Conservation (phyloP, 108 stramenopile genomes). For the Discostella stelligeroides region DNA sequence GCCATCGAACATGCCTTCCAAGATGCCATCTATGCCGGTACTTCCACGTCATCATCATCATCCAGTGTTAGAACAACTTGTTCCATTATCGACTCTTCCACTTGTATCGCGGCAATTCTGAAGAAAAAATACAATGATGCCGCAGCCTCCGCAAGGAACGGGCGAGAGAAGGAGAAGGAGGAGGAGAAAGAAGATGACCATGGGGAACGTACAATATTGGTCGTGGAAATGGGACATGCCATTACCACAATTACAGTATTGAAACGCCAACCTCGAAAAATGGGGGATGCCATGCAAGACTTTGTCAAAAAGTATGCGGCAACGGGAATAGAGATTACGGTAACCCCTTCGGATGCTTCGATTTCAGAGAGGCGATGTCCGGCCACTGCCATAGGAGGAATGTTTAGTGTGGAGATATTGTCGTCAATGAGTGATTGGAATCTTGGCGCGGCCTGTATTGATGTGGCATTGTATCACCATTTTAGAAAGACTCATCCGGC, state of each 20-base stretch:
- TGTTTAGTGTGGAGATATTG: constrained; percentile 15
- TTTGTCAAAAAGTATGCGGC: neutral
- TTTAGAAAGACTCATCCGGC: constrained; percentile 39
- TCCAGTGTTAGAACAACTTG: no score
- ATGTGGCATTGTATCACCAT: constrained; percentile 52
- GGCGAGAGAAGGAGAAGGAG: neutral
- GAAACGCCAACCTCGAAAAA: neutral
- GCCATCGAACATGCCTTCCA: no score
- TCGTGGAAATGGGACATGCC: constrained; percentile 64
- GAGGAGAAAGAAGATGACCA: neutral
- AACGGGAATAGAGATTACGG: neutral
- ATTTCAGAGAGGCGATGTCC: neutral
- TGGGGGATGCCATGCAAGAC: neutral
- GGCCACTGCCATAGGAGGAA: neutral
- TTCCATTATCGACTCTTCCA: no score
- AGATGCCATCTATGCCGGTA: no score
- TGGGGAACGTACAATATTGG: constrained; percentile 6
- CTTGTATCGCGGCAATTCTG: no score
- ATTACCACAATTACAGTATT: constrained; percentile 46
- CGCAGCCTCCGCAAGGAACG: neutral
- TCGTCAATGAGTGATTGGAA: constrained; percentile 16
- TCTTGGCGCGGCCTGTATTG: constrained; percentile 51
- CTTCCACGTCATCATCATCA: no score
- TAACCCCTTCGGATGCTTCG: neutral
- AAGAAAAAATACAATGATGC: no score